A percentile compares a stretch with the other conserved stretches of the same genome.
phyloP scores from a whole-genome alignment of 495 filamentous ascomycete species.

The Aspergillus leporis region DNA sequence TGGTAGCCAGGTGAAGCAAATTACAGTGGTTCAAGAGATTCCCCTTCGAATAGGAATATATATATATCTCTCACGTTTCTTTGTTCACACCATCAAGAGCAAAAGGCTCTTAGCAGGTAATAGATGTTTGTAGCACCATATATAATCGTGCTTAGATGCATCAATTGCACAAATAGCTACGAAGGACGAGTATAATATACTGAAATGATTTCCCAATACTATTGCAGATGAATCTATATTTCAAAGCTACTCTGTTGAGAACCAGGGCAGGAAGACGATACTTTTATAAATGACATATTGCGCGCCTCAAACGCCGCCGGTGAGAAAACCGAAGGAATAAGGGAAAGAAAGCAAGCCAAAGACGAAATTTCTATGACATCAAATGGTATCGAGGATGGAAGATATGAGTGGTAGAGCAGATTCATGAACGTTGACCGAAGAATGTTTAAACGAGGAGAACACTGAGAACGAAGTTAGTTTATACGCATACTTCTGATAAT shows the following conservation, averaged over 20 bases:
- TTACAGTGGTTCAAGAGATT: too few species aligned
- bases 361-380: conserved; percentile 1
- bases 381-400: conserved; percentile 2
- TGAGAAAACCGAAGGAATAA: neutral
- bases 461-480: neutral
- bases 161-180: too few species aligned
- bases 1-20: too few species aligned
- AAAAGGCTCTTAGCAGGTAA: too few species aligned
- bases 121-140: too few species aligned
- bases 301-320: conserved; percentile 1
- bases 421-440: neutral
- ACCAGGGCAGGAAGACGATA: neutral
- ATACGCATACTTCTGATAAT: neutral
- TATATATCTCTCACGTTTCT: too few species aligned
- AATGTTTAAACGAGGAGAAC: conserved; percentile 5
- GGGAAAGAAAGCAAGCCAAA: neutral
- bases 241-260: neutral
- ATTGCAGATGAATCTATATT: neutral
- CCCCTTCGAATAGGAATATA: too few species aligned
- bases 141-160: too few species aligned
- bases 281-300: neutral
- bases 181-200: neutral
- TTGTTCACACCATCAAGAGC: too few species aligned
- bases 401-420: neutral
- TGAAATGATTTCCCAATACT: neutral